A percentile compares a stretch with the other conserved stretches of the same genome.
Conservation (phyloP, 2,329 filamentous ascomycete species). For the Bipolaris gigantea region DNA sequence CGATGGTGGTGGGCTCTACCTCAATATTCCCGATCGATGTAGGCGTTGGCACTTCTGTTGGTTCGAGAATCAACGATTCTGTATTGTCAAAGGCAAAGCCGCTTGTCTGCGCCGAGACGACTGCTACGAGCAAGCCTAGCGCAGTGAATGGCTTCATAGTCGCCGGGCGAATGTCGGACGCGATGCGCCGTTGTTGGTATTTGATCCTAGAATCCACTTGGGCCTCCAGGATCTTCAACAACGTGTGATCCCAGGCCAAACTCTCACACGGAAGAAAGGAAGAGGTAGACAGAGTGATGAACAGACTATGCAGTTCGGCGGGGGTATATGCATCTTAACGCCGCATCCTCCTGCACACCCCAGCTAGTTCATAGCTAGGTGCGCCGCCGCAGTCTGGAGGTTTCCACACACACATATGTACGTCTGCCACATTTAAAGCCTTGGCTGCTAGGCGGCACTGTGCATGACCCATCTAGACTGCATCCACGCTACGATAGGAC, state of each 20-base stretch:
- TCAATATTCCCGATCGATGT: slow-evolving; percentile 25
- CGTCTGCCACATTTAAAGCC: slow-evolving; percentile 6
- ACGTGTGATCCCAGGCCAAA: background rate
- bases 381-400: background rate
- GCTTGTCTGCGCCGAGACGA: slow-evolving; percentile 7
- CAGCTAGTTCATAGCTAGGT: background rate
- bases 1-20: slow-evolving; percentile 30
- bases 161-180: background rate
- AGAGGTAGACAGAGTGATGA: background rate
- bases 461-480: background rate
- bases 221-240: background rate
- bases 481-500: background rate
- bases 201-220: background rate
- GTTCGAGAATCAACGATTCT: slow-evolving; percentile 5
- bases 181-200: background rate
- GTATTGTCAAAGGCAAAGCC: slow-evolving; percentile 12
- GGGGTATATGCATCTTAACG: slow-evolving; percentile 1
- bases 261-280: background rate
- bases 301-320: background rate
- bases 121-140: slow-evolving; percentile 5
- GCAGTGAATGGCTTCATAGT: slow-evolving; percentile 8
- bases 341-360: background rate
- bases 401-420: background rate
- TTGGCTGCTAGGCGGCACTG: slow-evolving; percentile 5
- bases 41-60: slow-evolving; percentile 8